These are phyloP conservation scores for Podila horticola DNA, from an alignment of 192 early-diverging fungal genomes.

Conservation along the genomic window DNA sequence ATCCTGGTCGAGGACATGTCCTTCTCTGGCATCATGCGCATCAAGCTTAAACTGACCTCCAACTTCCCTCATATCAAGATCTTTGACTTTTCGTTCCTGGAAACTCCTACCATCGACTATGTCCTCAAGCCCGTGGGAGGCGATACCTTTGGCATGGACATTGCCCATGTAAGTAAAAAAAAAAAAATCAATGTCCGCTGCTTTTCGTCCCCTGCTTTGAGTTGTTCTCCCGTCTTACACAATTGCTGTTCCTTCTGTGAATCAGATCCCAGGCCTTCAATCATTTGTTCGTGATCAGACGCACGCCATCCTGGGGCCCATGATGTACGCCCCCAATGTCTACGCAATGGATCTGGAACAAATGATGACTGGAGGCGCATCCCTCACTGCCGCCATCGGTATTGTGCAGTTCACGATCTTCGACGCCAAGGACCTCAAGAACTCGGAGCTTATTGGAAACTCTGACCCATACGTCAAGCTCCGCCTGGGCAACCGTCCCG, in stretches of 20 bases:
- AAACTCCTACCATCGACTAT: conserved; percentile 88
- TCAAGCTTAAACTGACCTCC: conserved; percentile 86
- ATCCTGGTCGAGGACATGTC: conserved; percentile 89
- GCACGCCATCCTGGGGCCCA: conserved; percentile 76
- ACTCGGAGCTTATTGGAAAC: conserved; percentile 87
- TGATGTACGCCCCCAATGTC: conserved; percentile 88
- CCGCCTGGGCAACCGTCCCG: conserved; percentile 76
- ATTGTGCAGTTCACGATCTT: conserved; percentile 85
- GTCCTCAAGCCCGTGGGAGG: conserved; percentile 89
- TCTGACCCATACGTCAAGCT: conserved; percentile 90
- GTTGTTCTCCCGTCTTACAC: background rate
- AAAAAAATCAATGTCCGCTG: no score
- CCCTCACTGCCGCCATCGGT: conserved; percentile 79
- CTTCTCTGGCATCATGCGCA: conserved; percentile 78
- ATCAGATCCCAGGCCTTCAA: conserved; percentile 82
- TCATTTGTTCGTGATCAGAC: conserved; percentile 80
- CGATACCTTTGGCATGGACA: conserved; percentile 85
- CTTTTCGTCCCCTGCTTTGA: background rate
- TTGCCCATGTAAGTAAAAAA: conserved; percentile 71
- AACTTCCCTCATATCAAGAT: conserved; percentile 90
- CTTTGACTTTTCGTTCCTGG: conserved; percentile 85
- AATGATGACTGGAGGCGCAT: conserved; percentile 74
- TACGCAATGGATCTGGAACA: conserved; percentile 83
- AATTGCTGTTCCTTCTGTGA: background rate
- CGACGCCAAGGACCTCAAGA: conserved; percentile 84